phyloP scores from a whole-genome alignment of 192 early-diverging fungal species.

The Backusella liffmaniae region DNA sequence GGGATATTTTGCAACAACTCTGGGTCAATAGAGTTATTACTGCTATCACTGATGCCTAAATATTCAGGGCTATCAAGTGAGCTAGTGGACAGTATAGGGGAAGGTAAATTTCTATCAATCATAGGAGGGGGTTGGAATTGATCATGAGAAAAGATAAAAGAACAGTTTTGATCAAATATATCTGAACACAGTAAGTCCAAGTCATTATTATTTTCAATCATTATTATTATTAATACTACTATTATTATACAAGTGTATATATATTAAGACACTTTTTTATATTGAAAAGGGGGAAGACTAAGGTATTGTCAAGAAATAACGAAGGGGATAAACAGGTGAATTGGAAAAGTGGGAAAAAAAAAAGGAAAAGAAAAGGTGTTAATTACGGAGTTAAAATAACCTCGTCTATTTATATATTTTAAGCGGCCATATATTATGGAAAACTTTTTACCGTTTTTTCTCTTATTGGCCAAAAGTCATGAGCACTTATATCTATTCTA shows the following conservation, averaged over 20 bases:
- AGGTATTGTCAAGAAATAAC: no score
- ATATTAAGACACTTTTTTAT: not conserved
- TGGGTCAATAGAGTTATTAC: not conserved
- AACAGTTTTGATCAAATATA: not conserved
- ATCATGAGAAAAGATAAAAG: not conserved
- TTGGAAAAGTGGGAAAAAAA: not conserved
- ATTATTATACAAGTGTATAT: not conserved
- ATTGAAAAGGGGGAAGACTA: not conserved
- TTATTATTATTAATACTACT: not conserved
- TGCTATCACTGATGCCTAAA: not conserved
- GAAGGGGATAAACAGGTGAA: not conserved
- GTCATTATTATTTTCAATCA: not conserved
- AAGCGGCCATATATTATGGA: not conserved
- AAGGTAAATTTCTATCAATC: not conserved
- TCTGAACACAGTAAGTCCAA: not conserved
- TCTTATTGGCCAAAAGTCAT: not conserved
- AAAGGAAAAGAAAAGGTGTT: not conserved
- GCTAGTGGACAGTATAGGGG: not conserved
- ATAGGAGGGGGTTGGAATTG: not conserved
- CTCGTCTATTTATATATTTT: not conserved
- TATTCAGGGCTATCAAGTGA: not conserved
- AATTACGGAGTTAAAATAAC: not conserved
- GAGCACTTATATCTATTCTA: not conserved
- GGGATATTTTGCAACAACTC: not conserved
- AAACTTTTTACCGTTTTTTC: not conserved